Conservation (phyloP, 345 rosid genomes). For the Conringia planisiliqua region DNA sequence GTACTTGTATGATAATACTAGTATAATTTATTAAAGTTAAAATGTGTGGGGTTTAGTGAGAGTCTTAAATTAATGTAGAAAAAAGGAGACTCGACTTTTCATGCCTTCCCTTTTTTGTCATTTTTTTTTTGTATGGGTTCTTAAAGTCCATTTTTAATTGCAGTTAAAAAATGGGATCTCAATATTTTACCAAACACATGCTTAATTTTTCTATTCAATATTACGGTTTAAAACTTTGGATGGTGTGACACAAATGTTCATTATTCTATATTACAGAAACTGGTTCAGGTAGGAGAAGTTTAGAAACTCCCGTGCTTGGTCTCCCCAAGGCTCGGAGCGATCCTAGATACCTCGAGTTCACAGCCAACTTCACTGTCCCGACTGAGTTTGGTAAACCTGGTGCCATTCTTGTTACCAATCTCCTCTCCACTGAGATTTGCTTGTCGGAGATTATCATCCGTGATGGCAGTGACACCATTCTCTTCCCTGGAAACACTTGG, state of each 20-base stretch:
- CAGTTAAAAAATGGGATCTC: background rate
- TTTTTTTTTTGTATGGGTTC: background rate
- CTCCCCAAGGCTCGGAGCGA: slow-evolving; percentile 51
- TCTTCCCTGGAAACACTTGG: slow-evolving; percentile 80
- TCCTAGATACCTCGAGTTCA: slow-evolving; percentile 51
- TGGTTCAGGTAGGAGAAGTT: slow-evolving; percentile 56
- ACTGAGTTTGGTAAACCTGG: slow-evolving; percentile 76
- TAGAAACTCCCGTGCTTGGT: slow-evolving; percentile 64
- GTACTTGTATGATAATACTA: background rate
- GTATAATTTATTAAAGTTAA: background rate
- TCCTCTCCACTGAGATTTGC: slow-evolving; percentile 67
- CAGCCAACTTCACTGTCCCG: slow-evolving; percentile 63
- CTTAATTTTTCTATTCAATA: background rate
- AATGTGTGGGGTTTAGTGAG: background rate
- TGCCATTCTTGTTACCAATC: slow-evolving; percentile 71
- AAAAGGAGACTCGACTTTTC: slow-evolving; percentile 17
- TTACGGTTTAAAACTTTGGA: background rate
- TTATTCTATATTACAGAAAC: slow-evolving; percentile 42
- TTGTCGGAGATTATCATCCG: slow-evolving; percentile 60
- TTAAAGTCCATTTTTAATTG: background rate
- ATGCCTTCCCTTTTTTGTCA: background rate
- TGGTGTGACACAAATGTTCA: background rate
- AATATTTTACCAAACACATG: background rate
- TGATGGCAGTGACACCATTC: slow-evolving; percentile 59
- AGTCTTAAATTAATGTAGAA: background rate